A percentile compares a stretch with the other conserved stretches of the same genome.
These are phyloP conservation scores for Colletotrichum sp. DNA, from an alignment of 2,329 filamentous ascomycete species.

Conservation along the genomic window DNA sequence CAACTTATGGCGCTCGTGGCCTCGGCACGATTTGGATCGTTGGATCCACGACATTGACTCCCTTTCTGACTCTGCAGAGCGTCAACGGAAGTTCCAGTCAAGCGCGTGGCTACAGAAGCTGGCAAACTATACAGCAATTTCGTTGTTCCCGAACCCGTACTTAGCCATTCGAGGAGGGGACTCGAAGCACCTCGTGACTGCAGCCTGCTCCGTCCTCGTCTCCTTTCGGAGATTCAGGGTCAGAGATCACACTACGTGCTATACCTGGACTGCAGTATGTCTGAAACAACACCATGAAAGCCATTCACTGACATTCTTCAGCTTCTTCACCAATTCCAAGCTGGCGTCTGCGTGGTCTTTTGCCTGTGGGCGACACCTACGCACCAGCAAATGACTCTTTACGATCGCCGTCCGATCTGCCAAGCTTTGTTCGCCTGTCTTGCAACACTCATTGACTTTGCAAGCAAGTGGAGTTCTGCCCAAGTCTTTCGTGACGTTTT, in stretches of 20 bases:
- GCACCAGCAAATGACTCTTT: background rate
- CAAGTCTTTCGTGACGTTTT: background rate
- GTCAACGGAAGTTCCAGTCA: background rate
- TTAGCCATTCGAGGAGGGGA: background rate
- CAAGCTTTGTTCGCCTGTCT: background rate
- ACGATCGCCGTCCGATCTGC: background rate
- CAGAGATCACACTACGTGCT: background rate
- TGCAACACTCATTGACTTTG: background rate
- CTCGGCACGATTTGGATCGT: background rate
- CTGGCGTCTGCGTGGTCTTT: background rate
- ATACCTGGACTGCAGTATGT: background rate
- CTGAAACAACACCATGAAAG: fast-evolving
- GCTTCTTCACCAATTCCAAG: background rate
- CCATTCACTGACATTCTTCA: background rate
- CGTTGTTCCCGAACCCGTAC: background rate
- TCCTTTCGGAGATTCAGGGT: background rate
- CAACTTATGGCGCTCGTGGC: background rate
- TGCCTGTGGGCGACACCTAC: background rate
- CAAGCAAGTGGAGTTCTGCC: background rate
- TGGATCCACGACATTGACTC: background rate
- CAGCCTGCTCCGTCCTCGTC: background rate
- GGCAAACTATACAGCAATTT: background rate
- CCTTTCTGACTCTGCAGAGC: background rate
- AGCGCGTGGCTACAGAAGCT: background rate
- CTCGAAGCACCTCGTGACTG: background rate